phyloP scores from a whole-genome alignment of 257 asterid genomes.

The Pogostemon cablin region DNA sequence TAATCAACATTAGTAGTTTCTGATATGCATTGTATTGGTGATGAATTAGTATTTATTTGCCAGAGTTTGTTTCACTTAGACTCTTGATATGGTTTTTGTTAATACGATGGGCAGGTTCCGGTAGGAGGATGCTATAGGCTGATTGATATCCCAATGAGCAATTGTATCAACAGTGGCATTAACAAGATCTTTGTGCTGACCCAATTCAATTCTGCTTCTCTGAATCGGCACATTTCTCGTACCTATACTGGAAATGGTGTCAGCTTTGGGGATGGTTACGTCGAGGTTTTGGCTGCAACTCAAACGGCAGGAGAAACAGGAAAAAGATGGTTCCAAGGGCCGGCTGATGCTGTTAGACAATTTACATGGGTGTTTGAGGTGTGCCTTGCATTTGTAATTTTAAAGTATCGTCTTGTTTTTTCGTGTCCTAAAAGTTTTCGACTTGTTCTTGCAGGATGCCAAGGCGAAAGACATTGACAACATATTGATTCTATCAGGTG shows the following conservation, averaged over 20 bases:
- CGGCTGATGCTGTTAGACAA: conserved; percentile 97
- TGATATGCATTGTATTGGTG: no score
- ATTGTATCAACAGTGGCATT: conserved; percentile 92
- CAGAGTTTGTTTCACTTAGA: neutral
- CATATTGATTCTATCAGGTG: conserved; percentile 82
- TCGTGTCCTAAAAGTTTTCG: neutral
- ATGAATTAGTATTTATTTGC: neutral
- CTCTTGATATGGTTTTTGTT: neutral
- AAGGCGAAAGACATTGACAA: conserved; percentile 84
- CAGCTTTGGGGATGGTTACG: conserved; percentile 89
- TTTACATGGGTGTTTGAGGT: conserved; percentile 94
- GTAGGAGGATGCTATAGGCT: conserved; percentile 95
- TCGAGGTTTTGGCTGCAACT: conserved; percentile 97
- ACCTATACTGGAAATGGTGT: conserved; percentile 91
- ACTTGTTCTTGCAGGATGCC: conserved; percentile 62
- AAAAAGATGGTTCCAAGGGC: conserved; percentile 90
- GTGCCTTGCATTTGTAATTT: conserved; percentile 14
- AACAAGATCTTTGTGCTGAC: conserved; percentile 94
- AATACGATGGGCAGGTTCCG: conserved; percentile 62
- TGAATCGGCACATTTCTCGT: conserved; percentile 89
- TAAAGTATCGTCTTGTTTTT: neutral
- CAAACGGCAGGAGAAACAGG: conserved; percentile 94
- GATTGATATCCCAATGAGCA: conserved; percentile 96
- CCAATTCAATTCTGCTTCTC: conserved; percentile 92
- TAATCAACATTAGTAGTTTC: no score